Evolutionary conservation across 2,329 filamentous ascomycete species (phyloP), one percentile per base, ranked within the genome.

Genomic region (Akanthomyces dipterigenus): DNA sequence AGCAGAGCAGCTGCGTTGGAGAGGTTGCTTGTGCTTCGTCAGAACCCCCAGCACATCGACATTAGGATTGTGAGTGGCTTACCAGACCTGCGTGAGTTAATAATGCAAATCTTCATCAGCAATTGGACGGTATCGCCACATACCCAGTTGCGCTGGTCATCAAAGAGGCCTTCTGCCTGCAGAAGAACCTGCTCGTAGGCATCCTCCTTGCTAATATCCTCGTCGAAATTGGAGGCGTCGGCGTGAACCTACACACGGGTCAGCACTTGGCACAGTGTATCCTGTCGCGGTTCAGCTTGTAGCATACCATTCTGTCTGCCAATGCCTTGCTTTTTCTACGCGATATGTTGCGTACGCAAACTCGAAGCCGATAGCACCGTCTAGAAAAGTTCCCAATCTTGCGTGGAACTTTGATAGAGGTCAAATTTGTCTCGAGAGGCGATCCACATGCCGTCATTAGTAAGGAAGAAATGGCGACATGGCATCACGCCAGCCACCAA

Each of bases 141-240:
- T 75, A 93, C 90, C 90, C 90, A 93, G 70, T 93, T 93, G 55
- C 86, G 81, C 71, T 93, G 90, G 7, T 81, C 89, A 26, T 86
- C 81, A 66, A 91, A 86, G 1, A 95, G 77, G 1, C 85, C 85
- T 64, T 83, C 80, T 0, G 88, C 86, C 70, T 92, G 87, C 56
- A 88, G 78, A 14, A 92, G 75, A 1, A 93, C 85, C 68, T 93
- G 89, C 64, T 83, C 80, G 66, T 93, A 93, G 26, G 88, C 89
- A 64, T 90, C 84, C 62, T 84, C 78, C 73, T 93, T 93, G 58
- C 80, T 84, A 63, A 91, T 73, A 65, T 84, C 85, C 16, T 80
- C 70, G 54, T 78, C 80, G 73, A 93, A 93, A 68, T 85, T 90
- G 57, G 89, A 90, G 3, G 89, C 85, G 70, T 93, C 89, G 56